These are phyloP conservation scores for Magnusiomyces suaveolens DNA, from an alignment of 1,139 yeast genomes.

Conservation along the genomic window DNA sequence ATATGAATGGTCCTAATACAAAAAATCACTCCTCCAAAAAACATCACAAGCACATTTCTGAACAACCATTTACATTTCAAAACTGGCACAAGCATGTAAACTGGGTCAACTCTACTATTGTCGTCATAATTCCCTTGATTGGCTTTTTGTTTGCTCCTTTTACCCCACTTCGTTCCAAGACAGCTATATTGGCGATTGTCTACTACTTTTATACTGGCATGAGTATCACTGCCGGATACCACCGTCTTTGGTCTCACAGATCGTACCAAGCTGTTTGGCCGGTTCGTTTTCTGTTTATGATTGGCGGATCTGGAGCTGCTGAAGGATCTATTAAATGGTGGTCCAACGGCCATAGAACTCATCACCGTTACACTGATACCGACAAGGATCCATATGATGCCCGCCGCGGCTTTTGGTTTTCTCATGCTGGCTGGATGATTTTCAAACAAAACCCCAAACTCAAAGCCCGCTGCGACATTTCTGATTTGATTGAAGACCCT, in stretches of 20 bases:
- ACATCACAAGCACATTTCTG: slow-evolving; percentile 62
- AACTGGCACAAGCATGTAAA: slow-evolving; percentile 87
- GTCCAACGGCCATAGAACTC: slow-evolving; percentile 95
- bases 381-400: slow-evolving; percentile 96
- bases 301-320: slow-evolving; percentile 89
- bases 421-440: slow-evolving; percentile 98
- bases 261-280: slow-evolving; percentile 71
- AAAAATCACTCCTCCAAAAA: not conserved
- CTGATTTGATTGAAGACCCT: slow-evolving; percentile 85
- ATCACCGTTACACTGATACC: slow-evolving; percentile 96
- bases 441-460: slow-evolving; percentile 83
- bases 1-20: slow-evolving; percentile 34
- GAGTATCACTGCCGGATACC: slow-evolving; percentile 92
- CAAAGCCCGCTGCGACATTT: slow-evolving; percentile 93
- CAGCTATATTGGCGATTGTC: slow-evolving; percentile 49
- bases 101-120: slow-evolving; percentile 84
- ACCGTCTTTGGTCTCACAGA: slow-evolving; percentile 81
- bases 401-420: slow-evolving; percentile 87
- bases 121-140: slow-evolving; percentile 55
- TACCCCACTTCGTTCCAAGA: slow-evolving; percentile 54
- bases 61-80: slow-evolving; percentile 78
- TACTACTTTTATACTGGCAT: slow-evolving; percentile 69
- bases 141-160: slow-evolving; percentile 49
- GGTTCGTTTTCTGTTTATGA: slow-evolving; percentile 60
- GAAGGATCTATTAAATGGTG: slow-evolving; percentile 99